phyloP scores from a whole-genome alignment of 2,329 filamentous ascomycete genomes.

The Fusarium praegraminearum region DNA sequence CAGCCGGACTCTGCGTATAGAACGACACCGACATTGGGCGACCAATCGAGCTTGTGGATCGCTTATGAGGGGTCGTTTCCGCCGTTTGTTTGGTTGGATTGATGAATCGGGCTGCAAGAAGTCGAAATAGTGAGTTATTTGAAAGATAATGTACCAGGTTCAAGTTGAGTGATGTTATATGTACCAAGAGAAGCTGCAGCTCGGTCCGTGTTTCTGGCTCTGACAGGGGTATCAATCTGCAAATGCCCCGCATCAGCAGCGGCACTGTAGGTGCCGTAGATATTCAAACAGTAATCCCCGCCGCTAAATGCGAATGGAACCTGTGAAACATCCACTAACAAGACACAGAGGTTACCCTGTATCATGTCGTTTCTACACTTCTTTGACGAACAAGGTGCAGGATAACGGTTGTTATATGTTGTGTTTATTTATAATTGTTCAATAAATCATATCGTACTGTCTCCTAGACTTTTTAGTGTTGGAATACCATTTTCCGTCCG shows the following conservation, averaged over 20 bases:
- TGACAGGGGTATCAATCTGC: slow-evolving; percentile 17
- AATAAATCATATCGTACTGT: background rate
- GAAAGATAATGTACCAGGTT: slow-evolving; percentile 6
- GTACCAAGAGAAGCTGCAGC: slow-evolving; percentile 26
- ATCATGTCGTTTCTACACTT: background rate
- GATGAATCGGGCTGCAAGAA: background rate
- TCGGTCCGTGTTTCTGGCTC: slow-evolving; percentile 28
- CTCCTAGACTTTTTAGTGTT: background rate
- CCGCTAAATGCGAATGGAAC: background rate
- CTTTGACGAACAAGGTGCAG: background rate
- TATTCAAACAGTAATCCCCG: background rate
- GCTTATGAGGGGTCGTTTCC: background rate
- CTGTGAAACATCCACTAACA: background rate
- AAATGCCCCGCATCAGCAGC: slow-evolving; percentile 34
- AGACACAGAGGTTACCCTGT: slow-evolving; percentile 35
- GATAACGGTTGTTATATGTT: background rate
- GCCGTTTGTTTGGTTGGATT: background rate
- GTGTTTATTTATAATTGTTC: background rate
- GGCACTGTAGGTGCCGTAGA: background rate
- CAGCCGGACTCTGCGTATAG: slow-evolving; percentile 28
- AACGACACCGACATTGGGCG: slow-evolving; percentile 33
- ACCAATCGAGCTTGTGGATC: background rate
- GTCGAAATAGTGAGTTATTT: slow-evolving; percentile 15
- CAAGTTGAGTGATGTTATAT: slow-evolving; percentile 24
- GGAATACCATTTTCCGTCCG: background rate